Base-by-base conservation (phyloP, 1,284 basidiomycete genomes). In the Caloboletus inedulis region DNA sequence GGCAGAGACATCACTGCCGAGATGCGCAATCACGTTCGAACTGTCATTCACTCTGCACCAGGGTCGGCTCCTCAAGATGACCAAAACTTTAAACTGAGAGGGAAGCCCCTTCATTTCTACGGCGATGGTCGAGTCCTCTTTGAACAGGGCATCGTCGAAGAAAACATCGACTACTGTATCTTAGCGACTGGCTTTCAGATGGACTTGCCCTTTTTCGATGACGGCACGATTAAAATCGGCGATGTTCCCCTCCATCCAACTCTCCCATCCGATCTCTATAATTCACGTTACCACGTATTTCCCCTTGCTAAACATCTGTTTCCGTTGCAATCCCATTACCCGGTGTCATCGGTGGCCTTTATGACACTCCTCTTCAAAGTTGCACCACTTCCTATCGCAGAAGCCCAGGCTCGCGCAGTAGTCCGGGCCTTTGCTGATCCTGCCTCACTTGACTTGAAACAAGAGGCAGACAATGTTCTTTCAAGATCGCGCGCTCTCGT, bases 111-210 rank as follows among this genome's bases (percentile, higher is more conserved):
- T 14, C 68, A 69, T 45, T 79, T 82, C 59, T 69, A 65, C 19
- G 66, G 70, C 1, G 59, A 71, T 30, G 80, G 79, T 4, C 69
- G 69, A 42, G 81, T 86, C 9, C 60, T 74, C 23, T 87, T 89
- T 60, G 79, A 78, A 54, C 84, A 86, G 54, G 83, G 80, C 1
- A 72, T 77, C 3, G 61, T 66, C 9, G 84, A 87, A 63, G 60
- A 66, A 31, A 74, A 71, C 4, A 72, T 91, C 47, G 81, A 85
- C 57, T 70, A 79, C 52, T 81, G 79, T 56, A 80, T 90, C 45
- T 71, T 91, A 10, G 89, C 87, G 2, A 91, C 89, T 7, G 89
- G 89, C 7, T 91, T 86, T 63, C 70, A 84, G 49, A 71, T 79
- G 49, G 69, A 77, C 18, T 82, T 82, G 58, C 82, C 84, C 0